Conservation (phyloP, 2,329 filamentous ascomycete genomes). For the Claviceps purpurea region DNA sequence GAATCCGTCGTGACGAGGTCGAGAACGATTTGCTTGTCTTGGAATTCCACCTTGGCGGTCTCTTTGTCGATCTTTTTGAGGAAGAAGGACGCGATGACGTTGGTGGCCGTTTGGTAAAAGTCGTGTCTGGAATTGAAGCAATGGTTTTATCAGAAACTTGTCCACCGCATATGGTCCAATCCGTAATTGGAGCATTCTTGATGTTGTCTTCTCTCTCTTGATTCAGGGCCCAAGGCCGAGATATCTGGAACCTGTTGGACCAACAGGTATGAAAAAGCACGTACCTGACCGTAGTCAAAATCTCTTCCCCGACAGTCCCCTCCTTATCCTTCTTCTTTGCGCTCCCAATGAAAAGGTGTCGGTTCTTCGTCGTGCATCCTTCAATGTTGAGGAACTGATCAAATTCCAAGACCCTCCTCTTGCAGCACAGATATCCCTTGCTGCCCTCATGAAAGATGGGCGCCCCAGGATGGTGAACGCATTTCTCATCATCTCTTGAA, state of each 20-base stretch:
- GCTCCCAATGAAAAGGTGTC: constrained; percentile 74
- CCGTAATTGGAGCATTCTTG: background rate
- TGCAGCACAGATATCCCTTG: constrained; percentile 97
- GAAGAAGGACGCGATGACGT: constrained; percentile 84
- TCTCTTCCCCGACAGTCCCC: constrained; percentile 48
- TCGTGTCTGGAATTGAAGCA: constrained; percentile 40
- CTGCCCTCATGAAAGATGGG: constrained; percentile 96
- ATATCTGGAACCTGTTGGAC: too few relatives aligned
- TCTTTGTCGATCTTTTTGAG: constrained; percentile 93
- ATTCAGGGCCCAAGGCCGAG: too few relatives aligned
- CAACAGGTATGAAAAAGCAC: constrained; percentile 10
- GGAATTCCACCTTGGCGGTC: constrained; percentile 58
- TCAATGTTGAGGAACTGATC: constrained; percentile 95
- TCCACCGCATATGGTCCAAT: background rate
- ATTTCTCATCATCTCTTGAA: constrained; percentile 57
- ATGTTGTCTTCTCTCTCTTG: background rate
- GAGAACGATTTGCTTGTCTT: constrained; percentile 48
- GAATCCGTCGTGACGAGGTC: constrained; percentile 78
- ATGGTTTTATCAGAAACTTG: background rate
- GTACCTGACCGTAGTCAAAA: constrained; percentile 64
- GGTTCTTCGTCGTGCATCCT: constrained; percentile 70
- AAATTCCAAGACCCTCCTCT: constrained; percentile 87
- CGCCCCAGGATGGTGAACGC: constrained; percentile 76
- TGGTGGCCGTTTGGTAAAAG: constrained; percentile 83
- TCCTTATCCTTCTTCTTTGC: constrained; percentile 49